These are phyloP conservation scores for Symbiodinium natans DNA, from an alignment of 73 alveolate genomes.

Conservation along the genomic window DNA sequence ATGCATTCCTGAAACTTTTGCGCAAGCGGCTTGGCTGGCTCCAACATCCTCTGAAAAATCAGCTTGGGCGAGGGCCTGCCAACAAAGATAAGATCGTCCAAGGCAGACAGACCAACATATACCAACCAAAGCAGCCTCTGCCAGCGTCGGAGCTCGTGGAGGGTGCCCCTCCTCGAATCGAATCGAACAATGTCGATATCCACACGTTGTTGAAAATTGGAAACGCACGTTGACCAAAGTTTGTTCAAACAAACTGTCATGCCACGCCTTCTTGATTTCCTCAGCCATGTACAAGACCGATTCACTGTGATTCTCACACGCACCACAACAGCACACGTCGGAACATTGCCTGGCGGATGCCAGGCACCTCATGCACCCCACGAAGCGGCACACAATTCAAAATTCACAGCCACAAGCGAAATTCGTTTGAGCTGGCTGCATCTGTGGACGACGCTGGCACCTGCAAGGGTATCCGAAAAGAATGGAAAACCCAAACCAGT, in stretches of 20 bases:
- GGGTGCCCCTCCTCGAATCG: not conserved
- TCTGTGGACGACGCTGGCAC: not conserved
- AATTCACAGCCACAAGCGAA: not conserved
- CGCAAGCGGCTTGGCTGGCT: not conserved
- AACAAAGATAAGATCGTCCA: not conserved
- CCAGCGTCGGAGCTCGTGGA: not conserved
- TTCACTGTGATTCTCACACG: not conserved
- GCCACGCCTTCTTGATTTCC: not conserved
- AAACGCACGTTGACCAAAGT: no score
- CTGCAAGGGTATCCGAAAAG: not conserved
- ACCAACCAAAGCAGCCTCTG: not conserved
- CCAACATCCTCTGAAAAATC: not conserved
- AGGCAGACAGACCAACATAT: no score
- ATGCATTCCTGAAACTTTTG: no score
- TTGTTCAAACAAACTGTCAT: not conserved
- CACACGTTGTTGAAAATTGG: no score
- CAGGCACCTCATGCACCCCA: not conserved
- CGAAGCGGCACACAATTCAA: not conserved
- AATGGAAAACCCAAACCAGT: not conserved
- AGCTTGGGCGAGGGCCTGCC: constrained; percentile 2
- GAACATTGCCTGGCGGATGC: not conserved
- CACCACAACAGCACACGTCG: not conserved
- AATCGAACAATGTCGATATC: no score
- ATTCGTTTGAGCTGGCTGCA: not conserved
- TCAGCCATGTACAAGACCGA: no score